Evolutionary conservation across 441 rosid species (phyloP).

Genomic region (Melastoma candidum): DNA sequence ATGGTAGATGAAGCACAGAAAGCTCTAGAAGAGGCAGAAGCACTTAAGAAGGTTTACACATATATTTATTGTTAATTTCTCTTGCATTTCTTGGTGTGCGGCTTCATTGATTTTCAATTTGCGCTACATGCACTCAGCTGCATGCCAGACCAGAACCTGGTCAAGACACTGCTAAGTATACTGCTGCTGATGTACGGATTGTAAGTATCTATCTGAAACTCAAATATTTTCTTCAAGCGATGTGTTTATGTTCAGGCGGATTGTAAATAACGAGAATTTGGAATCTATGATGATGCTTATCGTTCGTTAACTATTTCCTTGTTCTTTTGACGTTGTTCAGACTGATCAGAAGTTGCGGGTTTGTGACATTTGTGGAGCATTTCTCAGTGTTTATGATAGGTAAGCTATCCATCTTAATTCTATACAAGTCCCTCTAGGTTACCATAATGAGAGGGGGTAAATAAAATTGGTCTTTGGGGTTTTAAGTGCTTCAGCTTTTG

Average conservation of each 20-base stretch:
- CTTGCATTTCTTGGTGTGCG: background rate
- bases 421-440: slow-evolving; percentile 20
- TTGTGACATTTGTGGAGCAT: slow-evolving; percentile 99
- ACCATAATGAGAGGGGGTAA: slow-evolving; percentile 27
- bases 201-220: slow-evolving; percentile 40
- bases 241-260: background rate
- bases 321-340: slow-evolving; percentile 31
- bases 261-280: background rate
- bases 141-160: slow-evolving; percentile 77
- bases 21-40: slow-evolving; percentile 98
- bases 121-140: slow-evolving; percentile 41
- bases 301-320: background rate
- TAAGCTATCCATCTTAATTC: slow-evolving; percentile 18
- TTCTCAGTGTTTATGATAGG: slow-evolving; percentile 99
- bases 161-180: slow-evolving; percentile 77
- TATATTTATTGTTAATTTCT: background rate
- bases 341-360: slow-evolving; percentile 99
- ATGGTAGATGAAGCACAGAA: slow-evolving; percentile 99
- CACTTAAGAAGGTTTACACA: slow-evolving; percentile 77
- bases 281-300: background rate
- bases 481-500: slow-evolving; percentile 89
- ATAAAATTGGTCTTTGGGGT: slow-evolving; percentile 53
- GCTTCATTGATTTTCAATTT: background rate
- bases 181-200: slow-evolving; percentile 98
- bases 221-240: background rate